Base-by-base conservation (phyloP, 2,329 filamentous ascomycete species). In the Lasiodiplodia citricola region DNA sequence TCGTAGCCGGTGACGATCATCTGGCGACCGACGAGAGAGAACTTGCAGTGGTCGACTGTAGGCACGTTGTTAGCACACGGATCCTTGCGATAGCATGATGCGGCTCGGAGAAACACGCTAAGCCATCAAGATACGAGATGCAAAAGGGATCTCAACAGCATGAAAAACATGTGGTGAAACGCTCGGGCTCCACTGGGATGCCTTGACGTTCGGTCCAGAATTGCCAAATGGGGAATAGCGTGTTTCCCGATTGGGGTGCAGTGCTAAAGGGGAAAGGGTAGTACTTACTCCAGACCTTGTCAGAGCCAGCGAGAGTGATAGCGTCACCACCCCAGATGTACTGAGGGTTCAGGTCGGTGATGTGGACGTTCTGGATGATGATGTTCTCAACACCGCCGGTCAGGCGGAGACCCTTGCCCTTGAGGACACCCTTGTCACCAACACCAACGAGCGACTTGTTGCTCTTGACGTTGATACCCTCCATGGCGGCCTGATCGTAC, bases 11-110 rank as follows among this genome's bases (percentile, higher is more conserved):
- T 75, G 66, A 81, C 79, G 62, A 83, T 75, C 72, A 83, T 80
- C 76, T 84, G 82, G 65, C 83, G 81, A 5, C 82, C 83, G 55
- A 84, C 79, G 18, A 81, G 75, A 3, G 80, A 82, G 71, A 82
- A 75, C 69, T 56, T 56, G 37, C 13, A 13, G 51, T 66, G 63
- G 23, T 66, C 63, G 18, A 64, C 57, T 50, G 44, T 3, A n/a
- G 23, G 50, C 28, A 2, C 11, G 14, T 52, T n/a, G 21, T 25
- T 16, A 54, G 51, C 38, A 41, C 21, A 44, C 14, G 13, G 56
- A 25, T 21, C 28, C 35, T 28, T 28, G 38, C 4, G 38, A 38
- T 21, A 31, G 14, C n/a, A 28, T 31, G 16, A 7, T 23, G 57
- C 21, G 35, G 4, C 35, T 44, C 37, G 18, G 11, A 18, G 38